Base-by-base conservation (phyloP, 768 basidiomycete genomes). In the Russula emetica region DNA sequence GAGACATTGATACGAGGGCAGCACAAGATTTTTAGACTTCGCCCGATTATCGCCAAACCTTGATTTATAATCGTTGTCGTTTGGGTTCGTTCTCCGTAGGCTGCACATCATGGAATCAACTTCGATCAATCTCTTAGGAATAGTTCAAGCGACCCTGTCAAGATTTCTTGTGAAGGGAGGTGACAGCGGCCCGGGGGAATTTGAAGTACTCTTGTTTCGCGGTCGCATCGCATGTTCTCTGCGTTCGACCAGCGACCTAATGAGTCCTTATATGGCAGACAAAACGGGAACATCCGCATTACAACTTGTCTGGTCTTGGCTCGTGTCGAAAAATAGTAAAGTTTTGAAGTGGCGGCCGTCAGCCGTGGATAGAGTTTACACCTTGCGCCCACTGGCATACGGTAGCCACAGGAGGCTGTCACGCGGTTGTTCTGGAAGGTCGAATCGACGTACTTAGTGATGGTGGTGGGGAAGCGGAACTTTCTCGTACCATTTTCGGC, bases 321-420 rank as follows among this genome's bases (percentile, higher is more conserved):
- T 40, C 7, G 45, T 22, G n/a, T 22, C 45, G n/a, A 22, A 74
- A 74, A 18, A 72, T 69, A 6, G 69, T 69, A 61, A 78, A 71
- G 38, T 50, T 76, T 77, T 56, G 81, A 74, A 61, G 81, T 80
- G 73, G 82, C 81, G 16, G 81, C 70, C 58, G 81, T 79, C 61
- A 81, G 76, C 58, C 79, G 80, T 45, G 75, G 74, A 16, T 81
- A 80, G 16, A 79, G 44, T 13, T 24, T 81, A 64, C 81, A 80
- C 36, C 47, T 22, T 14, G 13, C 47, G 13, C 47, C 47, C n/a
- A n/a, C n/a, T n/a, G n/a, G n/a, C 22, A 9, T 26, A 0, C 16
- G 9, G 80, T 72, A n/a, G 80, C 80, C 9, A 80, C 78, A n/a
- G 76, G 78, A n/a, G n/a, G n/a, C n/a, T 13, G 78, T 72, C 51